Evolutionary conservation across 164 flowering plant species (phyloP).

Genomic region (Piper betle): DNA sequence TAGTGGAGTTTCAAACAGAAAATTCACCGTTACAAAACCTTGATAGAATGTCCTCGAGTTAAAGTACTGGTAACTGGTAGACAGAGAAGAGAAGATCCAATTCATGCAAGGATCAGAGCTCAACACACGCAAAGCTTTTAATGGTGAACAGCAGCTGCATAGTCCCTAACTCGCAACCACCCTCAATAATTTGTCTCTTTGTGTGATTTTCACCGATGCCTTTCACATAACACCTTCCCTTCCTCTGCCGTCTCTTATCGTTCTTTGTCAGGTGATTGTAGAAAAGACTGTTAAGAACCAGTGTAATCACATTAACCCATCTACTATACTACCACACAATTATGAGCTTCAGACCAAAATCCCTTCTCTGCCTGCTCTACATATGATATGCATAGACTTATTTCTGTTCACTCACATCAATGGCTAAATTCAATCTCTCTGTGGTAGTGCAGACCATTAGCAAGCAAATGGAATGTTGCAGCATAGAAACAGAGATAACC

Average conservation of each 20-base stretch:
- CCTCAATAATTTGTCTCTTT: slow-evolving; percentile 21
- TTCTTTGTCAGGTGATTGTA: slow-evolving; percentile 8
- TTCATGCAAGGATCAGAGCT: not conserved
- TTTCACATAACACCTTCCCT: slow-evolving; percentile 16
- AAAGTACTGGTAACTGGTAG: not conserved
- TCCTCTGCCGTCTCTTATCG: slow-evolving; percentile 7
- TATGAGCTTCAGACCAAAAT: not conserved
- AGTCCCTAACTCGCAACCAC: slow-evolving; percentile 9
- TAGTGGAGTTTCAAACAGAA: too few species aligned
- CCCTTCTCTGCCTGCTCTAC: not conserved
- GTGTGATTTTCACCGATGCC: slow-evolving; percentile 20
- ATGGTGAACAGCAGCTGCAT: slow-evolving; percentile 24
- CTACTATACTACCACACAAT: not conserved
- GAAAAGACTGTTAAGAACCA: slow-evolving; percentile 13
- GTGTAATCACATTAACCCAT: too few species aligned
- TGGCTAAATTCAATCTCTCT: slow-evolving; percentile 6
- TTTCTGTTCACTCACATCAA: slow-evolving; percentile 21
- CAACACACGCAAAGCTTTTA: slow-evolving; percentile 46
- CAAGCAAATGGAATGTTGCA: slow-evolving; percentile 20
- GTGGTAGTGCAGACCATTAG: slow-evolving; percentile 20
- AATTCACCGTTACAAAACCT: too few species aligned
- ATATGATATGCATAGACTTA: too few species aligned
- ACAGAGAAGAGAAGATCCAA: not conserved
- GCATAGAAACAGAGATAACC: slow-evolving; percentile 6
- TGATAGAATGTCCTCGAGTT: not conserved